phyloP scores from a whole-genome alignment of 805 yeast genomes.

The Saccharomycopsis sp. region DNA sequence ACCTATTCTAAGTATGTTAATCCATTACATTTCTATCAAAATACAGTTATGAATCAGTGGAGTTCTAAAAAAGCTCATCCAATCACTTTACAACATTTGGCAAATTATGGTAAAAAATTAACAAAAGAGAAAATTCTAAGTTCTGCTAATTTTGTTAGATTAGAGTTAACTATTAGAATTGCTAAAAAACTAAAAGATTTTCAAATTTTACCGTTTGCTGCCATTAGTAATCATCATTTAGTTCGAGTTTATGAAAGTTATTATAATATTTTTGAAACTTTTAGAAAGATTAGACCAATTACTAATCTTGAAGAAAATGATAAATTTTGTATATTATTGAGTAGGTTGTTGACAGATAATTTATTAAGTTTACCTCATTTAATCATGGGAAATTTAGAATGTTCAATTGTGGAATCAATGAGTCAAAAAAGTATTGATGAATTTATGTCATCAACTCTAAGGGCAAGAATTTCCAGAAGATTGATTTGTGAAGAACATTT shows the following conservation, averaged over 20 bases:
- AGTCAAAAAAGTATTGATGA: conserved; percentile 57
- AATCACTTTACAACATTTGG: conserved; percentile 79
- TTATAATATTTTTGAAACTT: conserved; percentile 76
- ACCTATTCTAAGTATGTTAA: conserved; percentile 36
- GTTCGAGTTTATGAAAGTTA: conserved; percentile 84
- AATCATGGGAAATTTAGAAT: conserved; percentile 88
- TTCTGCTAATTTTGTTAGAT: conserved; percentile 81
- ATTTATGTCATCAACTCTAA: conserved; percentile 64
- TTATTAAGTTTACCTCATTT: conserved; percentile 74
- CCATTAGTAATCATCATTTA: conserved; percentile 76
- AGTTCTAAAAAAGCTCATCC: conserved; percentile 69
- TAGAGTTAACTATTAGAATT: conserved; percentile 75
- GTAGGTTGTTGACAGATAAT: conserved; percentile 61
- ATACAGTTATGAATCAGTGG: conserved; percentile 55
- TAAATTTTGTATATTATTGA: conserved; percentile 54
- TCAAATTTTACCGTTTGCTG: conserved; percentile 74
- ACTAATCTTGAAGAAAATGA: conserved; percentile 65
- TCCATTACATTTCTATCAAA: conserved; percentile 80
- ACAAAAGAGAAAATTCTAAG: conserved; percentile 67
- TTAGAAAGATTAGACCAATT: conserved; percentile 63
- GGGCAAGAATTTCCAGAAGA: conserved; percentile 83
- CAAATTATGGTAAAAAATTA: conserved; percentile 74
- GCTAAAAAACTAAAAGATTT: conserved; percentile 72
- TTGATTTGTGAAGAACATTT: conserved; percentile 88
- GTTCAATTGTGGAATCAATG: conserved; percentile 45